Evolutionary conservation across 805 yeast genomes (phyloP).

Genomic region (Peterozyma xylosa): DNA sequence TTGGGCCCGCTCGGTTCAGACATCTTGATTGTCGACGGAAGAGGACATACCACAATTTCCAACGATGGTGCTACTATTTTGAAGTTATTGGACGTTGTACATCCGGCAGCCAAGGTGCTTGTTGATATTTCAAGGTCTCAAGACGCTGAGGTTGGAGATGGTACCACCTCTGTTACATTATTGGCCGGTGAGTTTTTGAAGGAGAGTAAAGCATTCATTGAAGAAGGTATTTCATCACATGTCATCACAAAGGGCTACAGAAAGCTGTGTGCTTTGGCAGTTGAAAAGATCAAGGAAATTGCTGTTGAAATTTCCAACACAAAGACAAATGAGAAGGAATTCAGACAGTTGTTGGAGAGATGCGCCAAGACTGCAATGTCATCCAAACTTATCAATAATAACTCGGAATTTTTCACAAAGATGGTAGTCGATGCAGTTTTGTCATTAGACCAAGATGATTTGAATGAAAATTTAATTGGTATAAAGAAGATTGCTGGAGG

Average conservation of each 20-base stretch:
- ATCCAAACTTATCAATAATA: constrained; percentile 83
- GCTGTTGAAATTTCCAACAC: constrained; percentile 56
- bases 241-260: constrained; percentile 83
- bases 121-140: constrained; percentile 94
- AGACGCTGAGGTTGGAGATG: constrained; percentile 98
- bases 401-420: constrained; percentile 83
- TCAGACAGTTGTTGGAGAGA: constrained; percentile 73
- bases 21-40: constrained; percentile 76
- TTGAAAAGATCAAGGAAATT: constrained; percentile 62
- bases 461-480: constrained; percentile 88
- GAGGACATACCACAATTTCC: constrained; percentile 88
- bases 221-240: constrained; percentile 93
- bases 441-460: constrained; percentile 73
- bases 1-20: constrained; percentile 97
- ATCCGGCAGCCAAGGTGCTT: constrained; percentile 95
- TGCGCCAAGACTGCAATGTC: constrained; percentile 98
- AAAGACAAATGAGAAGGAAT: constrained; percentile 42
- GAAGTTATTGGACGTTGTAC: constrained; percentile 87
- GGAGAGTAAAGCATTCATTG: constrained; percentile 85
- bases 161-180: constrained; percentile 93
- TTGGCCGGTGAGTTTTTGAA: constrained; percentile 91
- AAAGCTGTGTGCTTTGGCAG: constrained; percentile 72
- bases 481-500: constrained; percentile 95
- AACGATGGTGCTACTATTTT: constrained; percentile 98
- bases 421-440: constrained; percentile 96